Conservation (phyloP, 176 grass and related monocot genomes). For the sorghum (Sorghum bicolor) region Sorghum_bicolor_NCBIv3 NC_012879.2:3657501-3658000, state of each 20-base stretch:
- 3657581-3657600: not conserved
- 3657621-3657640: not conserved
- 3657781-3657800: slow-evolving; percentile 97
- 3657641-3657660: not conserved
- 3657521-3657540: not conserved
- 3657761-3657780: slow-evolving; percentile 55
- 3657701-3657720: not conserved
- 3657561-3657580: not conserved
- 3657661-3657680: not conserved
- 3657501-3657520: fast-evolving
- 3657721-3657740: too few relatives aligned
- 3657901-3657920: slow-evolving; percentile 73
- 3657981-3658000: slow-evolving; percentile 92
- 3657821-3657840: slow-evolving; percentile 93
- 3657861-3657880: slow-evolving; percentile 76
- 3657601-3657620: not conserved
- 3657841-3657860: slow-evolving; percentile 85
- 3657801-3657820: slow-evolving; percentile 87
- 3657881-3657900: slow-evolving; percentile 60
- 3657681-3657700: not conserved
- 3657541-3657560: not conserved
- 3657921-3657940: slow-evolving; percentile 90
- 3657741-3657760: not conserved
- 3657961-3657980: slow-evolving; percentile 84
- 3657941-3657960: slow-evolving; percentile 61